Evolutionary conservation across 2,329 filamentous ascomycete genomes (phyloP).

Genomic region (Fusarium sp.): DNA sequence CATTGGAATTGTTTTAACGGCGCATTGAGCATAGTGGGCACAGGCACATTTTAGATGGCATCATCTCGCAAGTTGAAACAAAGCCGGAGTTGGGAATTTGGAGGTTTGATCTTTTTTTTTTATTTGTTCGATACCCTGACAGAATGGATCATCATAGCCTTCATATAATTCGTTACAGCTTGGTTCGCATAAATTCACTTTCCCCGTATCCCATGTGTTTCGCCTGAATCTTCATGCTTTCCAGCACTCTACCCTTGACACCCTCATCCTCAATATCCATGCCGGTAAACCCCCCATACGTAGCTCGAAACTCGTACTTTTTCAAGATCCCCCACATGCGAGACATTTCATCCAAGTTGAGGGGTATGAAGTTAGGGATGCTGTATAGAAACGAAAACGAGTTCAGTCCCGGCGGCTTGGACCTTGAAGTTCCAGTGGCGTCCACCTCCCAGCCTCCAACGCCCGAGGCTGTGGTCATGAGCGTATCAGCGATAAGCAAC

Average conservation of each 20-base stretch:
- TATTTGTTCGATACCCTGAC: constrained; percentile 29
- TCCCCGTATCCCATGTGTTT: constrained; percentile 60
- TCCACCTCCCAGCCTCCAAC: constrained; percentile 59
- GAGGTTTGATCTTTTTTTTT: not conserved
- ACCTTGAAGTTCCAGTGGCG: constrained; percentile 49
- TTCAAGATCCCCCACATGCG: constrained; percentile 78
- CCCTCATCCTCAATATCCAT: constrained; percentile 68
- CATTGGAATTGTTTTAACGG: not conserved
- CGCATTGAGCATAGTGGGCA: not conserved
- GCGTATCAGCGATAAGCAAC: constrained; percentile 82
- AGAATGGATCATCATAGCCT: constrained; percentile 27
- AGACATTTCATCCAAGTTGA: constrained; percentile 71
- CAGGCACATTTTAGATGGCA: not conserved
- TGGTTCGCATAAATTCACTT: constrained; percentile 54
- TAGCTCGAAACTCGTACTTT: constrained; percentile 71
- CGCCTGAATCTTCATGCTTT: constrained; percentile 83
- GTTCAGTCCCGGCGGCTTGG: constrained; percentile 58
- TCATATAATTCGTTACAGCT: constrained; percentile 15
- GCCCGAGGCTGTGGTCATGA: constrained; percentile 75
- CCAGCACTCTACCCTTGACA: constrained; percentile 74
- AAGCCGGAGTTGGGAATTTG: constrained; percentile 13
- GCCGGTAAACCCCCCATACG: constrained; percentile 75
- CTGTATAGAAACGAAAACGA: constrained; percentile 82
- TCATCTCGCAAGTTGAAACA: not conserved
- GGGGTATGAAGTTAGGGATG: constrained; percentile 79